phyloP scores from a whole-genome alignment of 352 stramenopile species.

The Phytophthora macrochlamydospora region DNA sequence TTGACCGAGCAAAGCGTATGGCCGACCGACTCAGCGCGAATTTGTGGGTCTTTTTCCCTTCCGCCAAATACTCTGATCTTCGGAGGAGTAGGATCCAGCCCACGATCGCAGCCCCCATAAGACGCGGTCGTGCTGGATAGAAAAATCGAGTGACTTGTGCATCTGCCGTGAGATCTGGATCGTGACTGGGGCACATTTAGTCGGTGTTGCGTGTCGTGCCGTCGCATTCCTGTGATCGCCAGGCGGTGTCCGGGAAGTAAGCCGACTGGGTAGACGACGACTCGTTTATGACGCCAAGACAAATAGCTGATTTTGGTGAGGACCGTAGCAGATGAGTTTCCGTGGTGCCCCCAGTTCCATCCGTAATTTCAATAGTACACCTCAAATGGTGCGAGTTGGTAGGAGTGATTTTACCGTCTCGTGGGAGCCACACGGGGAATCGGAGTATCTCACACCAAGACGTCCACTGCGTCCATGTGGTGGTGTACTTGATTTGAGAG shows the following conservation, averaged over 20 bases:
- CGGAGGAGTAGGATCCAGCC: background rate
- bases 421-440: background rate
- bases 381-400: slow-evolving; percentile 3
- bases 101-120: background rate
- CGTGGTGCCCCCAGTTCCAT: background rate
- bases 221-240: background rate
- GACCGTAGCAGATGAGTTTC: background rate
- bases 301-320: background rate
- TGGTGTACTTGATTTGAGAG: slow-evolving; percentile 7
- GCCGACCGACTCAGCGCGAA: no score
- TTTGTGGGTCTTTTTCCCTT: background rate
- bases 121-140: background rate
- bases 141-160: background rate
- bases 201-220: background rate
- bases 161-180: background rate
- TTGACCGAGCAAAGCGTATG: no score
- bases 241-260: background rate
- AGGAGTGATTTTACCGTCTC: background rate
- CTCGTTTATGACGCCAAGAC: background rate
- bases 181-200: background rate
- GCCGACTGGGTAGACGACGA: background rate
- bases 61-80: background rate
- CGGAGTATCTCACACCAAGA: slow-evolving; percentile 1
- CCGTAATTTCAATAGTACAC: background rate
- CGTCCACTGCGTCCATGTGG: slow-evolving; percentile 4